Percentiles rank a stretch among this genome's conserved stretches.
Evolutionary conservation across 2,329 filamentous ascomycete genomes (phyloP).

Genomic region (Fusarium haematococcum): DNA sequence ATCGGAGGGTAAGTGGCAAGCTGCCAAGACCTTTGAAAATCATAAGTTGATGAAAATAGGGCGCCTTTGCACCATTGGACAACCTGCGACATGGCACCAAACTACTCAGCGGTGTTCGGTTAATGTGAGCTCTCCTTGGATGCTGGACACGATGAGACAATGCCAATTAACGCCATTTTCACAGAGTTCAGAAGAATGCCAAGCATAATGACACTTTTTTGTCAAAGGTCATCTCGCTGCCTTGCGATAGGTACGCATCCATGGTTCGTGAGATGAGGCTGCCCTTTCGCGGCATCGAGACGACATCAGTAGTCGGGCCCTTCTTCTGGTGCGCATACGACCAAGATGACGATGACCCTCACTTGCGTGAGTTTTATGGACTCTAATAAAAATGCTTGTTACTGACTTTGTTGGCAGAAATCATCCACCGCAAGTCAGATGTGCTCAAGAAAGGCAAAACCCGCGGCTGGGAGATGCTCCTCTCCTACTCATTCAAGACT

Average conservation of each 20-base stretch:
- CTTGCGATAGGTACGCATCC: constrained; percentile 60
- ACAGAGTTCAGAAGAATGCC: constrained; percentile 68
- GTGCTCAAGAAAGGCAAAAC: constrained; percentile 73
- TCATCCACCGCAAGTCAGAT: constrained; percentile 74
- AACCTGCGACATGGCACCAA: constrained; percentile 57
- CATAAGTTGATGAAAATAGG: constrained; percentile 51
- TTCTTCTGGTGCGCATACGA: constrained; percentile 73
- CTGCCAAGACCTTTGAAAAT: background rate
- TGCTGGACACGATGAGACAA: background rate
- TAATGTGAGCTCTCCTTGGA: constrained; percentile 60
- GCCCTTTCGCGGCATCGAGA: constrained; percentile 69
- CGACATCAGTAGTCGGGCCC: constrained; percentile 69
- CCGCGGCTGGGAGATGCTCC: constrained; percentile 73
- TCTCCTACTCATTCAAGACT: constrained; percentile 67
- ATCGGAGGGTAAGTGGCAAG: constrained; percentile 57
- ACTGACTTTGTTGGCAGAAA: constrained; percentile 54
- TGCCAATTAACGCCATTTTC: constrained; percentile 3
- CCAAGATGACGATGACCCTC: constrained; percentile 66
- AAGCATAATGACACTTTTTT: constrained; percentile 69
- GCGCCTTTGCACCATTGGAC: constrained; percentile 62
- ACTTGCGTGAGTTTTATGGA: constrained; percentile 61
- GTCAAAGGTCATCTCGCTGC: constrained; percentile 65
- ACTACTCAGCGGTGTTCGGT: constrained; percentile 63
- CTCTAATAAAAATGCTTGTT: background rate
- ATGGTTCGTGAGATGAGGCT: constrained; percentile 68